Conservation (phyloP, 306 rosid genomes). For the Gastrolobium villosum region DNA sequence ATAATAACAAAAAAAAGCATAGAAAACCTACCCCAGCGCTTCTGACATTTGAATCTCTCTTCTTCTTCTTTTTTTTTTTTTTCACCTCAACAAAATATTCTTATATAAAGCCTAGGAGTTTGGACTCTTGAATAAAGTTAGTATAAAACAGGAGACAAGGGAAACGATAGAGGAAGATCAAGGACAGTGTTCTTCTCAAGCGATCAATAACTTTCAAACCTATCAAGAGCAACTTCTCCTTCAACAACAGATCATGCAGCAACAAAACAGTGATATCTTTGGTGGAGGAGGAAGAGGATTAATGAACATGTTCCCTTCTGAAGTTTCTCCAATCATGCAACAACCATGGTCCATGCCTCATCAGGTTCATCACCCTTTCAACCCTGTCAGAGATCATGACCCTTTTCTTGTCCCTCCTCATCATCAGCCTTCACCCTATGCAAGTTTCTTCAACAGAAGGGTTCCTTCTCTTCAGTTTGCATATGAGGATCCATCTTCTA, state of each 20-base stretch:
- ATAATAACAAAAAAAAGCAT: not conserved
- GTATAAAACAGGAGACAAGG: constrained; percentile 37
- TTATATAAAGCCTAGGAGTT: constrained; percentile 49
- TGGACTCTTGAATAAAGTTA: constrained; percentile 22
- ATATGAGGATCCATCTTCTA: constrained; percentile 69
- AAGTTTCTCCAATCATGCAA: constrained; percentile 67
- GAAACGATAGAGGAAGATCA: constrained; percentile 74
- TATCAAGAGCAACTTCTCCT: constrained; percentile 77
- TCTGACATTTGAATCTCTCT: constrained; percentile 49
- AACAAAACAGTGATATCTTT: constrained; percentile 56
- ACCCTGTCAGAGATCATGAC: constrained; percentile 68
- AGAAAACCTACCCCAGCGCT: constrained; percentile 42
- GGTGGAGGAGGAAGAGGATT: constrained; percentile 58
- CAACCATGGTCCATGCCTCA: constrained; percentile 78
- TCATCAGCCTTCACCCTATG: constrained; percentile 59
- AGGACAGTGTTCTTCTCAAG: constrained; percentile 81
- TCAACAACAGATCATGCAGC: constrained; percentile 65
- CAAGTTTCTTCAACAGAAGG: constrained; percentile 70
- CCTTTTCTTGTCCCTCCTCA: constrained; percentile 67
- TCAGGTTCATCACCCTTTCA: constrained; percentile 64
- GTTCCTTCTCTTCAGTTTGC: constrained; percentile 70
- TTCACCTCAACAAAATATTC: constrained; percentile 22
- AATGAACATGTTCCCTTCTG: constrained; percentile 55
- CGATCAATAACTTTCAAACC: constrained; percentile 65
- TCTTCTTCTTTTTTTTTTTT: not conserved